phyloP scores from a whole-genome alignment of 2,329 filamentous ascomycete species.

The Aspergillus carbonarius region DNA sequence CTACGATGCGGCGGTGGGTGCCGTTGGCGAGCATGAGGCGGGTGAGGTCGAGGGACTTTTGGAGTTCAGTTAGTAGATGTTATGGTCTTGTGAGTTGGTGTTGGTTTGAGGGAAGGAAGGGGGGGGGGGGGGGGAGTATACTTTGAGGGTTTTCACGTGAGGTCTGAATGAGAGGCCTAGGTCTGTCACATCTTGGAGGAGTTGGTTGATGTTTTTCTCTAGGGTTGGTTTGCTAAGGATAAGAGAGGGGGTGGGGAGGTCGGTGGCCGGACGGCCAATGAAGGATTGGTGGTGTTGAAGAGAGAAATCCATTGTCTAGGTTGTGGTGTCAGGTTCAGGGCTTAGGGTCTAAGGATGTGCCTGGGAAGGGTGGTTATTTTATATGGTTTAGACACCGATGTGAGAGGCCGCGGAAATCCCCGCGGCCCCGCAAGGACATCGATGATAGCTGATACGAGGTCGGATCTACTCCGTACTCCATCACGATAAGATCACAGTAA shows the following conservation, averaged over 20 bases:
- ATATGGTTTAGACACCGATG: no score
- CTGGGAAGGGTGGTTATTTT: no score
- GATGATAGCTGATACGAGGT: no score
- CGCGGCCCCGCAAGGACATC: no score
- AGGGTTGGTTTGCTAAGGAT: slow-evolving; percentile 41
- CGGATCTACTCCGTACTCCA: no score
- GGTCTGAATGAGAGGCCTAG: slow-evolving; percentile 42
- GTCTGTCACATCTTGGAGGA: slow-evolving; percentile 42
- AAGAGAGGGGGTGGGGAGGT: slow-evolving; percentile 43
- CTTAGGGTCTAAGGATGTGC: no score
- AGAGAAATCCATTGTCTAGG: slow-evolving; percentile 33
- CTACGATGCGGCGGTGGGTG: slow-evolving; percentile 40
- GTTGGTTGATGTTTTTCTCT: slow-evolving; percentile 37
- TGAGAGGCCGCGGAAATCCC: no score
- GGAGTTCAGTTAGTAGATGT: background rate
- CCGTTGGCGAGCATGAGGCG: slow-evolving; percentile 44
- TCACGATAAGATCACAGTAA: background rate
- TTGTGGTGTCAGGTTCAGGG: background rate
- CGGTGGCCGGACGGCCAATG: slow-evolving; percentile 34
- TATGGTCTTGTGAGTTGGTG: background rate
- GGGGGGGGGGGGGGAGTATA: slow-evolving; percentile 7
- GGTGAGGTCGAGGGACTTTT: slow-evolving; percentile 33
- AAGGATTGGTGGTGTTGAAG: slow-evolving; percentile 34
- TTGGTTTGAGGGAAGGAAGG: background rate
- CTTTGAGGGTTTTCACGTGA: slow-evolving; percentile 50